A percentile compares a stretch with the other conserved stretches of the same genome.
These are phyloP conservation scores for Debaryomyces subglobosus DNA, from an alignment of 1,139 yeast species.

Conservation along the genomic window DNA sequence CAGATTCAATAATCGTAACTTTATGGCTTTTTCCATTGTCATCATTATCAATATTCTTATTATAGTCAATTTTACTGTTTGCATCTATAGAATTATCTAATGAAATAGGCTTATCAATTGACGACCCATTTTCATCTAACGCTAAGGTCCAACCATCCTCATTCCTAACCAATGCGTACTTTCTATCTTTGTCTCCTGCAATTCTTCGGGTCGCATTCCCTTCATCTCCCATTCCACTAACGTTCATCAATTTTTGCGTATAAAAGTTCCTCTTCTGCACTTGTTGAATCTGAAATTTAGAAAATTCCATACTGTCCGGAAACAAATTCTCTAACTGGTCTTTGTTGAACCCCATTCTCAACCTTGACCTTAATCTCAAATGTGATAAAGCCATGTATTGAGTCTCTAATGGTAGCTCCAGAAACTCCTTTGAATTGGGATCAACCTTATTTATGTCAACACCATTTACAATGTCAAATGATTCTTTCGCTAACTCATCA, in stretches of 20 bases:
- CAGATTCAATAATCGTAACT: not conserved
- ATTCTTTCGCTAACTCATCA: conserved; percentile 58
- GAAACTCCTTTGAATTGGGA: conserved; percentile 69
- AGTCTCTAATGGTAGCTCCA: conserved; percentile 70
- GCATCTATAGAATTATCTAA: conserved; percentile 36
- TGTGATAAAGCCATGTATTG: conserved; percentile 89
- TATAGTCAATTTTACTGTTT: conserved; percentile 10
- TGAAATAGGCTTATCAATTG: conserved; percentile 44
- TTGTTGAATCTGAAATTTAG: conserved; percentile 89
- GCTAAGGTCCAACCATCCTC: conserved; percentile 89
- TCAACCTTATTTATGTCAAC: conserved; percentile 70
- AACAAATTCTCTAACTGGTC: conserved; percentile 81
- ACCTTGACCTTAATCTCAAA: conserved; percentile 77
- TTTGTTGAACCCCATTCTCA: conserved; percentile 92
- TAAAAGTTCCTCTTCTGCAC: conserved; percentile 89
- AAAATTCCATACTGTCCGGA: conserved; percentile 86
- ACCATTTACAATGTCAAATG: conserved; percentile 70
- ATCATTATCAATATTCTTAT: not conserved
- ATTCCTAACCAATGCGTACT: conserved; percentile 74
- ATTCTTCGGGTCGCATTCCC: conserved; percentile 58
- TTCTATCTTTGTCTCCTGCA: conserved; percentile 82
- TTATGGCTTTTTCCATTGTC: not conserved
- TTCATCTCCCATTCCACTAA: conserved; percentile 78
- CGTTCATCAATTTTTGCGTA: conserved; percentile 84
- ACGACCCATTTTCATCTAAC: conserved; percentile 46